Evolutionary conservation across 2,329 filamentous ascomycete species (phyloP), one percentile per base, ranked within the genome.

Genomic region (Byssochlamys sp.): DNA sequence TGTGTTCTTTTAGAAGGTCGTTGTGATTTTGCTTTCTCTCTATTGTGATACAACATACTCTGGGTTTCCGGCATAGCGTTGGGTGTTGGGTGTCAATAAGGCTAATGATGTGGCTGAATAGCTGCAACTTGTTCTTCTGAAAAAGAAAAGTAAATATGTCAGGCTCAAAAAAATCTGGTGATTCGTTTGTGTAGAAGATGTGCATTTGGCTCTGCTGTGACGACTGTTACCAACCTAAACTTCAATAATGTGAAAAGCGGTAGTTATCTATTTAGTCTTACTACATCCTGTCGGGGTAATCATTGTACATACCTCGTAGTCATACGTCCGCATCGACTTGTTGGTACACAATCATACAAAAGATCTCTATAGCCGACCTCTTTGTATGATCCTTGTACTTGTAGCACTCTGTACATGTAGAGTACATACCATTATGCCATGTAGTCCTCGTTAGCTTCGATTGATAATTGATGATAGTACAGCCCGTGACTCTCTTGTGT

Each of bases 1-100:
- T 61, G 57, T 60, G 55, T 60, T 61, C 58, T 62, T 60, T 19
- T 59, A 62, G 64, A 59, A 61, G 66, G 60, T 61, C 58, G 57
- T 60, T 61, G 53, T 62, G 61, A n/a, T 58, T 59, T 52, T 59
- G 54, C 59, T 64, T 58, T 59, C 59, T 60, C 56, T 52, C 57
- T 53, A 26, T 28, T 45, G 39, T 45, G 39, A 45, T 45, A 45
- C 39, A 45, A 45, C 12, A 48, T 28, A 25, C 25, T 53, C 56
- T 61, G 58, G 60, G 57, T 62, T 57, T 65, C 61, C 64, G 65
- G 71, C 71, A 74, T 74, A 74, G 71, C 71, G 71, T 71, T 71
- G 65, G 71, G 71, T 72, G 71, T 73, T 69, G 64, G 70, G 66
- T 65, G 64, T 66, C 58, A 60, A 56, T 58, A 60, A 65, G 62